Base-by-base conservation (phyloP, 2,329 filamentous ascomycete genomes). In the Fusarium fujikuroi region DNA sequence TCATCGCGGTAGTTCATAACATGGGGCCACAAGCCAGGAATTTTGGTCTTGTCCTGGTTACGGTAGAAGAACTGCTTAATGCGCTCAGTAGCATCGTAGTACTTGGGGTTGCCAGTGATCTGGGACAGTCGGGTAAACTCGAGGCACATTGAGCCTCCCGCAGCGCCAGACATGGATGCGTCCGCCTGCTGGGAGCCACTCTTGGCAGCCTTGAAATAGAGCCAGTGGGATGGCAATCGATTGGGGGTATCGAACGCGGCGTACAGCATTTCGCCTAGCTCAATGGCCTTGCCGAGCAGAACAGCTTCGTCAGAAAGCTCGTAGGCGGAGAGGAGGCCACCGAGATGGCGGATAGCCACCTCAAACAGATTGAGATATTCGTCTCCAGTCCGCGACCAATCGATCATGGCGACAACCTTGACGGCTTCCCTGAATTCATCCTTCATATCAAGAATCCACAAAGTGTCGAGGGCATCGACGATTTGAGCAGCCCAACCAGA, bases 61-160 rank as follows among this genome's bases (percentile, higher is more conserved):
- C 86, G 83, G 71, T 90, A 87, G 54, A 95, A 87, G 66, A 90
- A 88, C 75, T 91, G 85, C 72, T 92, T 94, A 68, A 95, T 88
- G n/a, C 91, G 87, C 70, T 92, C 91, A 60, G 93, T 88, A 9
- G 92, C 92, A 81, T 94, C 92, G 80, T 92, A 95, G 82, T 93
- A 95, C 79, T 92, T 94, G 61, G 88, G 82, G 67, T 94, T 86
- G 57, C 89, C 89, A 0, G 93, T 94, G 65, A 95, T 83, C 81
- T 95, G 93, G 25, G 91, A 90, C 50, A 95, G 85, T 10, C 93
- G 86, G 5, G 92, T 94, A 78, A 95, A 94, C 78, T 95, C 93
- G 66, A 95, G 81, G 14, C 89, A 90, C 63, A 95, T 84, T 15
- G 92, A 92, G 37, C 92, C 92, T 21, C 83, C 81, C n/a, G 84